Evolutionary conservation across 202 grass and related monocot genomes (phyloP), one percentile per base, ranked within the genome.

Genomic region (Miscanthus sacchariflorus): DNA sequence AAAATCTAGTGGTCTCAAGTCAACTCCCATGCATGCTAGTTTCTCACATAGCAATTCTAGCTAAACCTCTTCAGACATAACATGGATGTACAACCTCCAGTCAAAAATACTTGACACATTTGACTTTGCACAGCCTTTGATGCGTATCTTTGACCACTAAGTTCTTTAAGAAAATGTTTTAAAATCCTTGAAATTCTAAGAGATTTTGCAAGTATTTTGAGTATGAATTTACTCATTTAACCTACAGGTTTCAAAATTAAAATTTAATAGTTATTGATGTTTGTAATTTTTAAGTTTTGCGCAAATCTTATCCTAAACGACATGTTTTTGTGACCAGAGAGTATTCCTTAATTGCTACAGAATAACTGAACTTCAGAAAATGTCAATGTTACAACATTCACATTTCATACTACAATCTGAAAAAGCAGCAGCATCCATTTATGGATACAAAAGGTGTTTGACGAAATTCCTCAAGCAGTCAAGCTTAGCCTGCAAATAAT

Each of bases 21-120:
- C 43, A 68, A 56, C 0, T 76, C 30, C 15, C 70, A 84, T 44
- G 70, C 81, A 87, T 68, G 83, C 49, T 10, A 48, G 11, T 71
- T 83, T 25, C 13, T 39, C 21, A 35, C 12, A 15, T 56, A 50
- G 12, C 28, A 68, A 38, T 25, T 23, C 59, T 54, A 6, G 13
- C 35, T 69, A 68, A 68, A 77, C 44, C 35, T 21, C 72, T 49
- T 75, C 4, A 27, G 28, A 68, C 63, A 48, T 52, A 54, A 42
- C 21, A 68, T 82, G 46, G 5, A 66, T 74, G 65, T 27, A 66
- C n/a, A 24, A 64, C 23, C 59, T 64, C n/a, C n/a, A 64, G 59
- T 64, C 3, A 64, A 64, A 64, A 64, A 64, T 12, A 64, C n/a
- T 63, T 11, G n/a, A 64, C 59, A 64, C 59, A 64, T 64, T 64